Conservation (phyloP, 225 moss, liverwort and hornwort genomes). For the Thuidium tamariscinum region DNA sequence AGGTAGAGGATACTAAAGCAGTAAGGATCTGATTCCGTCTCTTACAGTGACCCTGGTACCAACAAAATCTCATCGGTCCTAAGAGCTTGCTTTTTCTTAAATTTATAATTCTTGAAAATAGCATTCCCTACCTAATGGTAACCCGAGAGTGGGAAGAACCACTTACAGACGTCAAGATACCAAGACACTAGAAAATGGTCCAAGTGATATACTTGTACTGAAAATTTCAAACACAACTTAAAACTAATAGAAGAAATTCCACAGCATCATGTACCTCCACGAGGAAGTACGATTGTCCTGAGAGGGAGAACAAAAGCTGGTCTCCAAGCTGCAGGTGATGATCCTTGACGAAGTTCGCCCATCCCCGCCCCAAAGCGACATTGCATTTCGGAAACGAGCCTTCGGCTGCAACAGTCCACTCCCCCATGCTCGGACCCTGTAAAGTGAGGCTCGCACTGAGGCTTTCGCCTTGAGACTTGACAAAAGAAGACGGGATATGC, state of each 20-base stretch:
- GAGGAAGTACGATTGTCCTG: conserved; percentile 6
- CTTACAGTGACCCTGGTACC: background rate
- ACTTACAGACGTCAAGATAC: background rate
- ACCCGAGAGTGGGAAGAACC: background rate
- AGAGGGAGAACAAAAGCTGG: conserved; percentile 27
- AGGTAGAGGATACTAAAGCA: background rate
- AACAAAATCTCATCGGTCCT: background rate
- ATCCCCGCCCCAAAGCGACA: conserved; percentile 14
- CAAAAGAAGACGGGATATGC: conserved; percentile 37
- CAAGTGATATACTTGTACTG: background rate
- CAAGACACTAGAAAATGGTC: background rate
- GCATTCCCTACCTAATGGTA: background rate
- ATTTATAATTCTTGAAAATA: background rate
- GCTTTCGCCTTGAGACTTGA: conserved; percentile 15
- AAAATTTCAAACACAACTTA: background rate
- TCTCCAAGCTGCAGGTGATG: conserved; percentile 38
- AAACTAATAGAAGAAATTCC: background rate
- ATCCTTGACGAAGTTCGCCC: conserved; percentile 33
- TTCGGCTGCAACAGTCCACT: conserved; percentile 21
- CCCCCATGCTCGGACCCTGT: conserved; percentile 26
- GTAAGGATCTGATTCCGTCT: background rate
- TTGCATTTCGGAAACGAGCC: conserved; percentile 5
- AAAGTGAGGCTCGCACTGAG: conserved; percentile 15
- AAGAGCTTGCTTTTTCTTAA: no score
- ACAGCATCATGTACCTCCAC: conserved; percentile 18